Evolutionary conservation across 495 filamentous ascomycete species (phyloP), one percentile per base, ranked within the genome.

Genomic region (Aspergillus incahuasiensis): DNA sequence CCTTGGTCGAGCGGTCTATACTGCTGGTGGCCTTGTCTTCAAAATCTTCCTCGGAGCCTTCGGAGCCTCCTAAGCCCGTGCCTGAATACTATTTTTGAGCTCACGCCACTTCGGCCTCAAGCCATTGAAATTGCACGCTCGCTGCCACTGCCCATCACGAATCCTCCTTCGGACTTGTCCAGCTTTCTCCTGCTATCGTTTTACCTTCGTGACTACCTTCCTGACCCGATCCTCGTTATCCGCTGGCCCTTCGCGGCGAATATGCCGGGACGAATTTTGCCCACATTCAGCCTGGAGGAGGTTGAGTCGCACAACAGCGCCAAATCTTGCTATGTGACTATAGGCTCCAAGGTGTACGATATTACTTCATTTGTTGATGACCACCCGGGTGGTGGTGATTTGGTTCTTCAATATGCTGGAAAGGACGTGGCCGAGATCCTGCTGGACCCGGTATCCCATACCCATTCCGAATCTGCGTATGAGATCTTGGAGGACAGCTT

Each of bases 321-420:
- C 38, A 85, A 91, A 68, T 95, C 89, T 20, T 97, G 95, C 79
- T 99, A 91, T 78, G 90, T 99, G 59, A 92, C 89, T 0, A 69
- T 96, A 41, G 94, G 90, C 32, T 80, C 79, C 22, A 92, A 92
- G 60, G 94, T 97, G 62, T 97, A 90, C 81, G 91, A 99, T 79
- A 81, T 99, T 56, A 96, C 95, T 21, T 78, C 84, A 22, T 99
- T 99, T 64, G 67, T 97, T 51, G 79, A 86, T 45, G 83, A 88
- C 56, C 95, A 99, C 68, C 95, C 95, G 32, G 95, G 92, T 57
- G 95, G 95, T 52, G 82, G 82, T 61, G 90, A 97, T 55, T 69
- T 97, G 55, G 85, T 99, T 53, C 77, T 97, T 45, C 87, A 95
- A 49, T 91, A 94, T 73, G 94, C 80, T 30, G 94, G 92, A 44